These are phyloP conservation scores for Planoprotostelium fungivorum DNA, from an alignment of 78 protist genomes.

Conservation along the genomic window DNA sequence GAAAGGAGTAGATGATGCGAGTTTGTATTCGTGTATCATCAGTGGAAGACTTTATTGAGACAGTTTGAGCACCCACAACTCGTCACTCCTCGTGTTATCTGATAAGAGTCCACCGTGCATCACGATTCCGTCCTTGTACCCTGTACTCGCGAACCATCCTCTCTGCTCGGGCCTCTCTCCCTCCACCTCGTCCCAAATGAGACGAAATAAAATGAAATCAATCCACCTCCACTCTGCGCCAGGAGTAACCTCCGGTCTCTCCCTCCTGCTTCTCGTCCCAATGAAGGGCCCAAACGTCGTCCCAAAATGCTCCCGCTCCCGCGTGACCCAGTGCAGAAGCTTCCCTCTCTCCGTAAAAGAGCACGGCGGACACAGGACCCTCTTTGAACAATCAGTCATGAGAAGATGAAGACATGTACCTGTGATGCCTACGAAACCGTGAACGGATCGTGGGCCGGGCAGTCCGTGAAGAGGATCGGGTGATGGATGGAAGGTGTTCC, in stretches of 20 bases:
- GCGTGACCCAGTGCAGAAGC: neutral
- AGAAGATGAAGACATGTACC: neutral
- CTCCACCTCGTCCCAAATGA: neutral
- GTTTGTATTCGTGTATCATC: too few species aligned
- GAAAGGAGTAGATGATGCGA: too few species aligned
- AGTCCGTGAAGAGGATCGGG: neutral
- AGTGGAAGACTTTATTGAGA: too few species aligned
- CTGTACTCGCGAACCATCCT: neutral
- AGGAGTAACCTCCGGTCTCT: neutral
- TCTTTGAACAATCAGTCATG: too few species aligned
- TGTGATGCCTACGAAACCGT: neutral
- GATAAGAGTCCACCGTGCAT: neutral
- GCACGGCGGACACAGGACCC: too few species aligned
- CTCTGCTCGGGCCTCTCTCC: neutral
- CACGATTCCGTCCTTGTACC: neutral
- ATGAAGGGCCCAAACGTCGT: neutral
- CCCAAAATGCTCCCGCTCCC: neutral
- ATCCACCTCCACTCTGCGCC: neutral
- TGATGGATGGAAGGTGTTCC: neutral
- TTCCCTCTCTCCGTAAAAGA: neutral
- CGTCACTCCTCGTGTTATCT: neutral
- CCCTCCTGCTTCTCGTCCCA: neutral
- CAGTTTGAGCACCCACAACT: neutral
- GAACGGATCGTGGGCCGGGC: neutral
- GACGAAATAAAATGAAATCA: too few species aligned